Evolutionary conservation across 2,329 filamentous ascomycete genomes (phyloP).

Genomic region (Colletotrichum sp.): DNA sequence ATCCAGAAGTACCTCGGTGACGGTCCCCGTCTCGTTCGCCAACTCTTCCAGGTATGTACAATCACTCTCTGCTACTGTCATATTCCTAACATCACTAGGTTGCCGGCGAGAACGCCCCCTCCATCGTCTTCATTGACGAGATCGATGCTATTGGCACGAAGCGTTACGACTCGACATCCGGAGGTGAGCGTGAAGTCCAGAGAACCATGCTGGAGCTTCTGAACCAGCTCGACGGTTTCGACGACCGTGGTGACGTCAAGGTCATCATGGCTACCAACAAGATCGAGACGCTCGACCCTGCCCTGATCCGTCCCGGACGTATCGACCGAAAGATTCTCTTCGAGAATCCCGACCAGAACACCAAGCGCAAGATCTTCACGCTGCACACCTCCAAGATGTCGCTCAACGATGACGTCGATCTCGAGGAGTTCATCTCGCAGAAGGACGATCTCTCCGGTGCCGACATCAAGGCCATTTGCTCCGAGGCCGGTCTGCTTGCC

Average conservation of each 20-base stretch:
- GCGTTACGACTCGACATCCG: slow-evolving; percentile 96
- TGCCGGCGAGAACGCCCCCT: slow-evolving; percentile 92
- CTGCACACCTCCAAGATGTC: slow-evolving; percentile 99
- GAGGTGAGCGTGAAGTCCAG: slow-evolving; percentile 96
- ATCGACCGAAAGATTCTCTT: slow-evolving; percentile 97
- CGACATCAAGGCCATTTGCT: slow-evolving; percentile 99
- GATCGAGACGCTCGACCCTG: slow-evolving; percentile 96
- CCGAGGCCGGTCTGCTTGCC: slow-evolving; percentile 93
- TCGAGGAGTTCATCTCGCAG: slow-evolving; percentile 97
- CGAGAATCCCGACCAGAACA: slow-evolving; percentile 78
- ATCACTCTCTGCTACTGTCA: background rate
- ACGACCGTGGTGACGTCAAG: slow-evolving; percentile 98
- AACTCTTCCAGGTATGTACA: slow-evolving; percentile 80
- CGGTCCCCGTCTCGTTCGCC: slow-evolving; percentile 90
- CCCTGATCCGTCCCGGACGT: slow-evolving; percentile 93
- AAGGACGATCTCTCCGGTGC: slow-evolving; percentile 98
- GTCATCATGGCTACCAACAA: slow-evolving; percentile 99
- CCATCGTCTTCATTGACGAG: slow-evolving; percentile 99
- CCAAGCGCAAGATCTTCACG: slow-evolving; percentile 96
- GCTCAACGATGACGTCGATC: slow-evolving; percentile 92
- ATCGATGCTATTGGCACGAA: slow-evolving; percentile 99
- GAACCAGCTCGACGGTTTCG: slow-evolving; percentile 98
- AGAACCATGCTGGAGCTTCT: slow-evolving; percentile 98
- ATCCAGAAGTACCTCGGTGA: slow-evolving; percentile 99
- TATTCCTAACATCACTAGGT: slow-evolving; percentile 56